A percentile compares a stretch with the other conserved stretches of the same genome.
phyloP scores from a whole-genome alignment of 495 filamentous ascomycete genomes.

The Chaetomium tenue region DNA sequence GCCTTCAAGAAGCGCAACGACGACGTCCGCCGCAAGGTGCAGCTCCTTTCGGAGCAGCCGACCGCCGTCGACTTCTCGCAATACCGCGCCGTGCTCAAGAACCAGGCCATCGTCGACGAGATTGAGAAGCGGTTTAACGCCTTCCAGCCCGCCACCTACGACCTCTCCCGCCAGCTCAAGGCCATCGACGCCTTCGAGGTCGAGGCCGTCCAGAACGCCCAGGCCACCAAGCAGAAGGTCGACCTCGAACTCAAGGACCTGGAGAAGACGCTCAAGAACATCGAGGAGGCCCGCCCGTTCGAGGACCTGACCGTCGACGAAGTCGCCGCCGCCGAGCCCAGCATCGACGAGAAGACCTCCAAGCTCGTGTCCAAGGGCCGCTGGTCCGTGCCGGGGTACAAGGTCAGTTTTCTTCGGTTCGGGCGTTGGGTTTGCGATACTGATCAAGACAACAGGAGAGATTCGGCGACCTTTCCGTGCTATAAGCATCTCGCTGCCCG shows the following conservation, averaged over 20 bases:
- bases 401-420: constrained; percentile 58
- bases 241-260: constrained; percentile 89
- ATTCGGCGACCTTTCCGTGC: constrained; percentile 91
- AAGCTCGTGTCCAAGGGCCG: constrained; percentile 93
- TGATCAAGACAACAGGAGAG: constrained; percentile 66
- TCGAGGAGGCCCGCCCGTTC: constrained; percentile 92
- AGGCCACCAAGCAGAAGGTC: constrained; percentile 92
- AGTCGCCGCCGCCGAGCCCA: constrained; percentile 84
- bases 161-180: constrained; percentile 88
- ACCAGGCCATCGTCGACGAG: constrained; percentile 89
- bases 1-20: constrained; percentile 99
- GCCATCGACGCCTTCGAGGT: constrained; percentile 97
- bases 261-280: constrained; percentile 91
- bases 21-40: constrained; percentile 90
- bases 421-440: background rate
- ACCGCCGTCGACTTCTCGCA: constrained; percentile 85
- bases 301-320: constrained; percentile 98
- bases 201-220: constrained; percentile 92
- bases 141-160: constrained; percentile 90
- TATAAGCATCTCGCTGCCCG: constrained; percentile 57
- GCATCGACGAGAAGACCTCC: constrained; percentile 91
- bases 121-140: constrained; percentile 87
- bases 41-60: constrained; percentile 70
- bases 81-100: constrained; percentile 91
- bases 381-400: constrained; percentile 97